These are phyloP conservation scores for Hymenoscyphus scutula DNA, from an alignment of 2,329 filamentous ascomycete species.

Conservation along the genomic window DNA sequence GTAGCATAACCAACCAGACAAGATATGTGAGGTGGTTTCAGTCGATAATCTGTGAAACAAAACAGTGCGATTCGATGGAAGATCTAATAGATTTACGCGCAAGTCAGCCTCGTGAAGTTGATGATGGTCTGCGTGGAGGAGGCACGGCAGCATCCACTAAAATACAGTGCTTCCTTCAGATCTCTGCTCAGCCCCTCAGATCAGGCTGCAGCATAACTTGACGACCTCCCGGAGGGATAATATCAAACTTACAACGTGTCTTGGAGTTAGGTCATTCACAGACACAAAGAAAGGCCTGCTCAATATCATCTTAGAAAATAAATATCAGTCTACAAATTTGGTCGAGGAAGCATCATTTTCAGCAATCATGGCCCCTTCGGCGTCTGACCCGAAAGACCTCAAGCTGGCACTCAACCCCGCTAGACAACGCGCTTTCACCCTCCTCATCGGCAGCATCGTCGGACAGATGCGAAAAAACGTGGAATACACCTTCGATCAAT, in stretches of 20 bases:
- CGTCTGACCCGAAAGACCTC: slow-evolving; percentile 29
- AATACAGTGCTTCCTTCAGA: neutral
- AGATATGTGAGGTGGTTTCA: too few species aligned
- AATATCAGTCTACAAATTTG: neutral
- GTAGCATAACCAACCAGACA: too few species aligned
- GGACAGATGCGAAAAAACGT: slow-evolving; percentile 53
- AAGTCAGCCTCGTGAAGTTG: too few species aligned
- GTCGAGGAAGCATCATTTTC: neutral
- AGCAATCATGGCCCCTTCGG: slow-evolving; percentile 26
- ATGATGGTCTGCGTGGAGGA: too few species aligned
- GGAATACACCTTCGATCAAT: slow-evolving; percentile 38
- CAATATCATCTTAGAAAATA: neutral
- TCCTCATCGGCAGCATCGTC: slow-evolving; percentile 51
- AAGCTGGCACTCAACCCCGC: slow-evolving; percentile 51
- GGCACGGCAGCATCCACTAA: too few species aligned
- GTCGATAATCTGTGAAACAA: too few species aligned
- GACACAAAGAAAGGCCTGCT: neutral
- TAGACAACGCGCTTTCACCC: slow-evolving; percentile 50
- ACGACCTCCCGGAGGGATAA: neutral
- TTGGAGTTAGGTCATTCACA: neutral
- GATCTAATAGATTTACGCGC: too few species aligned
- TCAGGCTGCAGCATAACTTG: neutral
- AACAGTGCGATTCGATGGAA: too few species aligned
- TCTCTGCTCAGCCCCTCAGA: neutral
- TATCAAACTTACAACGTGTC: neutral